Evolutionary conservation across 164 flowering plant species (phyloP), one percentile per base, ranked within the genome.

Genomic region (Saururus chinensis): DNA sequence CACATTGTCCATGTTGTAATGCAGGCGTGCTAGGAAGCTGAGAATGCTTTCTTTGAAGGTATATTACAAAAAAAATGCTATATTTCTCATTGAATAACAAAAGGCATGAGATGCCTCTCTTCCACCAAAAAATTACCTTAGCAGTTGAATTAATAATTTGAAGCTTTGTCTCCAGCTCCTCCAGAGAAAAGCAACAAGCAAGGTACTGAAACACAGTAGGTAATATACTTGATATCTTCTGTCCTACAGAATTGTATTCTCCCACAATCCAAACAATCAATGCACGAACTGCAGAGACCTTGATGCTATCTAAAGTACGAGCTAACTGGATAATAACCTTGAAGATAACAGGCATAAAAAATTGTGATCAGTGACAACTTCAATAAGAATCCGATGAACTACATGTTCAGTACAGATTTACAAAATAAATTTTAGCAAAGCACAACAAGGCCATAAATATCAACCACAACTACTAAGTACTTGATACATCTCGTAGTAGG

Each of bases 231-330:
- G 89, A 82, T 56, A 88, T 80, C 52, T 76, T 77, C 40, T 68
- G 68, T 25, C 99, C 97, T 42, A 83, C 60, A 58, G 79, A 73
- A 64, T 79, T 71, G 62, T 91, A 95, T 73, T 90, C 96, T 55
- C 99, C 97, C 66, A 88, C 67, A 76, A 95, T 83, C 96, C 97
- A 90, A 61, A 91, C 73, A 70, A 95, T 77, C 71, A 81, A 74
- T 63, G 96, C 92, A 58, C 99, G 95, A 26, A 93, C 97, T 56
- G 85, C 82, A 62, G 99, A 81, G 21, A 86, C 87, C 70, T 74
- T 82, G 68, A 89, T 83, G 22, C 82, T 75, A 75, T 91, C 97
- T 84, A 95, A 81, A 70, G 80, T 77, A 65, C 90, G 88, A 56
- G 78, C 72, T 79, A 95, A 66, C 67, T 85, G 83, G 70, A 86